Evolutionary conservation across 768 basidiomycete species (phyloP).

Genomic region (Hypholoma sublateritium): DNA sequence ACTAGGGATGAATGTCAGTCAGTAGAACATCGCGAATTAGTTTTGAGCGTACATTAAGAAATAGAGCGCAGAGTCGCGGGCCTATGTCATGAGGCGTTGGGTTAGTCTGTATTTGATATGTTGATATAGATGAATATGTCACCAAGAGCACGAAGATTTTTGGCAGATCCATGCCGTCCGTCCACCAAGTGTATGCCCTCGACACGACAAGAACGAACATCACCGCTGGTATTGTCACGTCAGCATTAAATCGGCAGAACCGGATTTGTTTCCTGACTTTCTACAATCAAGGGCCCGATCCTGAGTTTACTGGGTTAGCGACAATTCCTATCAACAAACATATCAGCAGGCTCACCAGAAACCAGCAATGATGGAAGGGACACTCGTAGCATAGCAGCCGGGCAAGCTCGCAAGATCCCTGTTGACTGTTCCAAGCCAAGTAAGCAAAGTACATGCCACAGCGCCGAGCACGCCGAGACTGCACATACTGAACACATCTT

Average conservation of each 20-base stretch:
- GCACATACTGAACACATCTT: conserved; percentile 23
- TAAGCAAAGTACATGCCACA: neutral
- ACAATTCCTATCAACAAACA: neutral
- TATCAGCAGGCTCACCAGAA: conserved; percentile 20
- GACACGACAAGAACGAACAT: conserved; percentile 25
- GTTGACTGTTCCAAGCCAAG: conserved; percentile 17
- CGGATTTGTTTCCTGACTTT: conserved; percentile 16
- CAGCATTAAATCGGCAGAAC: neutral
- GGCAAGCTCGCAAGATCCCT: conserved; percentile 19
- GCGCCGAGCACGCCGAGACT: neutral
- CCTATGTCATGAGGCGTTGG: conserved; percentile 6
- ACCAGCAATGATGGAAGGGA: conserved; percentile 27
- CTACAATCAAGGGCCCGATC: conserved; percentile 27
- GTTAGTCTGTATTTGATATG: too few species aligned
- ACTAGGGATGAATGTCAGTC: conserved; percentile 1
- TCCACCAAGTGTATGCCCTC: conserved; percentile 25
- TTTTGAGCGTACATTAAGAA: conserved; percentile 20
- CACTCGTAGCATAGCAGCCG: conserved; percentile 28
- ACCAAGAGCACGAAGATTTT: conserved; percentile 24
- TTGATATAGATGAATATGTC: neutral
- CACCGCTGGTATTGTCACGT: conserved; percentile 13
- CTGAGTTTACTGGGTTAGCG: conserved; percentile 3
- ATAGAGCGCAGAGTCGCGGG: conserved; percentile 26
- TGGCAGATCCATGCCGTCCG: conserved; percentile 21
- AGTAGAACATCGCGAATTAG: neutral